These are phyloP conservation scores for Hapsidospora chrysogenum DNA, from an alignment of 495 filamentous ascomycete genomes.

Conservation along the genomic window DNA sequence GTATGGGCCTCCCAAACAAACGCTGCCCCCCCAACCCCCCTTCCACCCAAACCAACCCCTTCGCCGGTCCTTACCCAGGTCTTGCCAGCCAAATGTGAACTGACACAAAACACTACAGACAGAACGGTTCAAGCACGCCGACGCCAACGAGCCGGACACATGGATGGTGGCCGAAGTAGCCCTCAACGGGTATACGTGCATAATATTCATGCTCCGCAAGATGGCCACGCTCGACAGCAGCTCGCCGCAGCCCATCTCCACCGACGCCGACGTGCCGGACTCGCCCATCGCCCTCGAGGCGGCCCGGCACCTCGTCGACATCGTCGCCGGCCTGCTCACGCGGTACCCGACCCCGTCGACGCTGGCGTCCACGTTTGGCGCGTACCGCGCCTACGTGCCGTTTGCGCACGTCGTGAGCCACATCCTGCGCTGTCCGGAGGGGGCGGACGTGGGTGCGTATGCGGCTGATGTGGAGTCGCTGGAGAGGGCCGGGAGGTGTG, in stretches of 20 bases:
- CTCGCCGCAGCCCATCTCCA: background rate
- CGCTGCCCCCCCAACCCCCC: too few species aligned
- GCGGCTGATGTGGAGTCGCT: background rate
- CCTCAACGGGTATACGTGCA: background rate
- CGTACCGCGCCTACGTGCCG: background rate
- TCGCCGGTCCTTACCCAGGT: too few species aligned
- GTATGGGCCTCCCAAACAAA: too few species aligned
- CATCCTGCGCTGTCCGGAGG: background rate
- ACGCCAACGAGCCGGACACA: background rate
- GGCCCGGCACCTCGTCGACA: background rate
- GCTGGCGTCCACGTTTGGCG: background rate
- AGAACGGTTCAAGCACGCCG: background rate
- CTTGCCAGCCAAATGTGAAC: too few species aligned
- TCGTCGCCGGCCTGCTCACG: background rate
- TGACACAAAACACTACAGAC: too few species aligned
- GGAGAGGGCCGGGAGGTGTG: background rate
- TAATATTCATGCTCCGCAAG: background rate
- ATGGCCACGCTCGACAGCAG: background rate
- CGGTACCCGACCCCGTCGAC: background rate
- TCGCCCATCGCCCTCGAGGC: background rate
- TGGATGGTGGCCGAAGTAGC: background rate
- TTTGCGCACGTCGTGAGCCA: background rate
- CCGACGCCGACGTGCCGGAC: background rate
- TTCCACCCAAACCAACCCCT: too few species aligned
- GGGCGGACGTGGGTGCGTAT: background rate